Percentiles rank a stretch among this genome's conserved stretches.
Evolutionary conservation across 768 basidiomycete species (phyloP).

Genomic region (Suillus occidentalis): DNA sequence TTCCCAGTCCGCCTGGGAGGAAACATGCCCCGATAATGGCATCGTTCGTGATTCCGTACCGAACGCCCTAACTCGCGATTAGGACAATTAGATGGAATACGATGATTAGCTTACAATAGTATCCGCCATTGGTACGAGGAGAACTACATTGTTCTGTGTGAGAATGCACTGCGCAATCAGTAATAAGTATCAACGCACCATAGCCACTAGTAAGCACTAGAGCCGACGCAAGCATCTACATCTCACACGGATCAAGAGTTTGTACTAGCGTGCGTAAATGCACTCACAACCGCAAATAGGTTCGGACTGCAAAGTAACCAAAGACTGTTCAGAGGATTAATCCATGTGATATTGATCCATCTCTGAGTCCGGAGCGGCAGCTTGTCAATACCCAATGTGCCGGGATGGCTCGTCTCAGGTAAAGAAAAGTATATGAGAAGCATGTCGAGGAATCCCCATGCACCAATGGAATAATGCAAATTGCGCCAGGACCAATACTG

Average conservation of each 20-base stretch:
- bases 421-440: slow-evolving; percentile 44
- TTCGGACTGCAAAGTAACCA: slow-evolving; percentile 59
- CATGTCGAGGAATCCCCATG: slow-evolving; percentile 40
- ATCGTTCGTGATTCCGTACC: slow-evolving; percentile 56
- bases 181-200: background rate
- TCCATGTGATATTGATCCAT: slow-evolving; percentile 34
- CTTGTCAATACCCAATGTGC: slow-evolving; percentile 54
- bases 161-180: slow-evolving; percentile 25
- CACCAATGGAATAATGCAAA: slow-evolving; percentile 50
- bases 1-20: slow-evolving; percentile 56
- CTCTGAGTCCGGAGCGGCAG: slow-evolving; percentile 15
- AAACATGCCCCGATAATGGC: slow-evolving; percentile 60
- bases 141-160: slow-evolving; percentile 25
- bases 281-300: slow-evolving; percentile 51
- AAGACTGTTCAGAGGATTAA: slow-evolving; percentile 61
- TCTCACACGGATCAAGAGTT: background rate
- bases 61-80: slow-evolving; percentile 41
- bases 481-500: slow-evolving; percentile 68
- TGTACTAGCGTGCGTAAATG: background rate
- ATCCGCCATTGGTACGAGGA: slow-evolving; percentile 57
- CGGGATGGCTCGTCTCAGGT: slow-evolving; percentile 71
- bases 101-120: slow-evolving; percentile 47
- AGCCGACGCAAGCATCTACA: background rate
- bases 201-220: background rate
- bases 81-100: background rate